Percentiles rank a stretch among this genome's conserved stretches.
Evolutionary conservation across 345 rosid genomes (phyloP).

Genomic region (Leavenworthia alabamica): DNA sequence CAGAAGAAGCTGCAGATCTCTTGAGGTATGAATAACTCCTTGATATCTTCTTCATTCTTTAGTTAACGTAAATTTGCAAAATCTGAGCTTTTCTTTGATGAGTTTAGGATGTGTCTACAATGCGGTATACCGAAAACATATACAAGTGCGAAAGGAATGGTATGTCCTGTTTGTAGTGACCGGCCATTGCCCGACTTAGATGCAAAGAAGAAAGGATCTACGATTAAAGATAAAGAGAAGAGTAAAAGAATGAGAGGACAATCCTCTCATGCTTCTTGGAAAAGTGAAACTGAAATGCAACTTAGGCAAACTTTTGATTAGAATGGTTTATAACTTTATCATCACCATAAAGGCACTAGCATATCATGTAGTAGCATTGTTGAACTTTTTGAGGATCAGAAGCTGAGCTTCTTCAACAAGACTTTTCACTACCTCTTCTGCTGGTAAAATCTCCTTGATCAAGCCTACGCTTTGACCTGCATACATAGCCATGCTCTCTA

Average conservation of each 20-base stretch:
- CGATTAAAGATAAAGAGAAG: slow-evolving; percentile 83
- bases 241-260: slow-evolving; percentile 91
- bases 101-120: slow-evolving; percentile 71
- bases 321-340: neutral
- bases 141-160: slow-evolving; percentile 71
- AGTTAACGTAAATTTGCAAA: neutral
- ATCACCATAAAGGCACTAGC: too few relatives aligned
- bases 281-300: slow-evolving; percentile 97
- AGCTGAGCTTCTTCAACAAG: slow-evolving; percentile 63
- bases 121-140: slow-evolving; percentile 89
- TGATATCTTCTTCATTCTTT: neutral
- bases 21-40: slow-evolving; percentile 42
- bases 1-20: slow-evolving; percentile 90
- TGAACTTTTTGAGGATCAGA: slow-evolving; percentile 38
- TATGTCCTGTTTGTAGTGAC: slow-evolving; percentile 75
- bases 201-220: slow-evolving; percentile 69
- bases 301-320: slow-evolving; percentile 86
- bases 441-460: slow-evolving; percentile 69
- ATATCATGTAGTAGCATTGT: slow-evolving; percentile 1
- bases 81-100: neutral
- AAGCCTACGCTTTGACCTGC: slow-evolving; percentile 84
- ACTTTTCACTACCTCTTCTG: slow-evolving; percentile 52
- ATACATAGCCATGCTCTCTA: slow-evolving; percentile 87
- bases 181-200: slow-evolving; percentile 55
- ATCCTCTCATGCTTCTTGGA: slow-evolving; percentile 93